Conservation (phyloP, 768 basidiomycete genomes). For the Mycena maculata region DNA sequence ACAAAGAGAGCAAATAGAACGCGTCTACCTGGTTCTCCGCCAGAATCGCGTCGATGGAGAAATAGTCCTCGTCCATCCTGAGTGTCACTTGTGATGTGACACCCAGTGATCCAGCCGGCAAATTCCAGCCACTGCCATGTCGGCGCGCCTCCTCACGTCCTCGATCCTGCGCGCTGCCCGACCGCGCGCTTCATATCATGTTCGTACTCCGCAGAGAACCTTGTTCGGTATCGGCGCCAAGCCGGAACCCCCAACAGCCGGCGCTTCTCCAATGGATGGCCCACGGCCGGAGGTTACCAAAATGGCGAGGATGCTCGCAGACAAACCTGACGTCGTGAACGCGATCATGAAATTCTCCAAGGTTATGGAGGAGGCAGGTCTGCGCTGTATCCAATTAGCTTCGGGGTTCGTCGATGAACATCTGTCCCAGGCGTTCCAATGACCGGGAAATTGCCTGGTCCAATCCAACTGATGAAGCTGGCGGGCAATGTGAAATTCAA, state of each 20-base stretch:
- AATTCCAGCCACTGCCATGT: neutral
- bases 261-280: neutral
- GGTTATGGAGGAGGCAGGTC: slow-evolving; percentile 30
- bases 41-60: slow-evolving; percentile 90
- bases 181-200: neutral
- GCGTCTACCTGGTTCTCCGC: slow-evolving; percentile 85
- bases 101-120: too few species aligned
- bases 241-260: neutral
- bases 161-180: slow-evolving; percentile 14
- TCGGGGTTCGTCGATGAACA: neutral
- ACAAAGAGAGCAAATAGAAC: neutral
- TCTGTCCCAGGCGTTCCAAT: slow-evolving; percentile 24
- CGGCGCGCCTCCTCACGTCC: slow-evolving; percentile 14
- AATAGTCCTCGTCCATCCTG: slow-evolving; percentile 91
- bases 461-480: slow-evolving; percentile 65
- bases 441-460: slow-evolving; percentile 32
- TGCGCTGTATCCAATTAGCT: neutral
- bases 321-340: slow-evolving; percentile 30
- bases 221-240: slow-evolving; percentile 20
- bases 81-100: slow-evolving; percentile 10
- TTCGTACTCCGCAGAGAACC: slow-evolving; percentile 13
- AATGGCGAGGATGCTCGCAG: slow-evolving; percentile 15
- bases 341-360: slow-evolving; percentile 24
- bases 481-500: slow-evolving; percentile 65
- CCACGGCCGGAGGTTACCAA: slow-evolving; percentile 20